These are phyloP conservation scores for Cucurbita argyrosperma DNA, from an alignment of 306 rosid genomes.

Conservation along the genomic window DNA sequence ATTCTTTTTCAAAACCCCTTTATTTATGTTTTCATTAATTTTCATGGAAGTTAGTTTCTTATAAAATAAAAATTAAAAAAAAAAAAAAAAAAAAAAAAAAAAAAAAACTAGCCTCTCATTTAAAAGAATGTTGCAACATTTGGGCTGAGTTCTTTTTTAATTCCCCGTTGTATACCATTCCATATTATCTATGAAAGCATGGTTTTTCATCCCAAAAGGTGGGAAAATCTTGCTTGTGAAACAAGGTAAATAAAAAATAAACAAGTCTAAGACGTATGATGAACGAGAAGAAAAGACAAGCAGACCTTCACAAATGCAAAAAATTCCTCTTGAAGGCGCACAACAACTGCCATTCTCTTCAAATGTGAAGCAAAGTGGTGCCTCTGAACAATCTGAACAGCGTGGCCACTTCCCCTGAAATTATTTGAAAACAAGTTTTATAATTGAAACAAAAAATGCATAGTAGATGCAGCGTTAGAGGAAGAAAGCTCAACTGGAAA, in stretches of 20 bases:
- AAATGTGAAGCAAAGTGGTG: slow-evolving; percentile 91
- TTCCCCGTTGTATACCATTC: background rate
- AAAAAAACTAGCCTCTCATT: background rate
- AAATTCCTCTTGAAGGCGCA: slow-evolving; percentile 84
- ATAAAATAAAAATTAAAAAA: background rate
- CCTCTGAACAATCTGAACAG: slow-evolving; percentile 93
- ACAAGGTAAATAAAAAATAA: background rate
- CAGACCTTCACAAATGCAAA: slow-evolving; percentile 88
- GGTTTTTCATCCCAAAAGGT: background rate
- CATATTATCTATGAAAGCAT: background rate
- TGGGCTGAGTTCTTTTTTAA: background rate
- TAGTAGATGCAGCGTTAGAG: background rate
- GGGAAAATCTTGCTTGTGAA: background rate
- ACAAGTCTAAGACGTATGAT: background rate
- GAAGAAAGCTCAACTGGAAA: background rate
- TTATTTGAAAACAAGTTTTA: slow-evolving; percentile 1
- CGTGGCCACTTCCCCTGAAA: slow-evolving; percentile 69
- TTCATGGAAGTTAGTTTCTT: background rate
- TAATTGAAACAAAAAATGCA: background rate
- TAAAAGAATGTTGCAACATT: background rate
- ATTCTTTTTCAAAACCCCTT: background rate
- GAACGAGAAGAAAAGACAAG: background rate
- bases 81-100: background rate
- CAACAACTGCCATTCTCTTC: slow-evolving; percentile 94
- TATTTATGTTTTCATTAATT: background rate